phyloP scores from a whole-genome alignment of 2,329 filamentous ascomycete genomes.

The Diaporthe citriasiana region DNA sequence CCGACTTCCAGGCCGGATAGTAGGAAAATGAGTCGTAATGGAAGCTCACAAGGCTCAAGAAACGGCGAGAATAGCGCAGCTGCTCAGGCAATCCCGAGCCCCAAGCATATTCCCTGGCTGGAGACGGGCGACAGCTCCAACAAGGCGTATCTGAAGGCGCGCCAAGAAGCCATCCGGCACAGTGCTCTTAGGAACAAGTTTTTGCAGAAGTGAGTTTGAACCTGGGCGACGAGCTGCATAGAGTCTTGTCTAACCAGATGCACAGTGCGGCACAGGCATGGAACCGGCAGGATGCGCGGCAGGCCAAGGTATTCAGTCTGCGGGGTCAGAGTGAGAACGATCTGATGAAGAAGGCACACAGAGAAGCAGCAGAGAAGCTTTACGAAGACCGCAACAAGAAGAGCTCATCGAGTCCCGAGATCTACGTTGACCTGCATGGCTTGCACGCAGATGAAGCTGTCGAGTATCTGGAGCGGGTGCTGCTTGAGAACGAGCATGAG shows the following conservation, averaged over 20 bases:
- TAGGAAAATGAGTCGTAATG: slow-evolving; percentile 73
- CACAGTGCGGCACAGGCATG: slow-evolving; percentile 93
- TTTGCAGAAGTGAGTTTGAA: slow-evolving; percentile 80
- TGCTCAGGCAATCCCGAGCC: slow-evolving; percentile 86
- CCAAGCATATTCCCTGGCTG: slow-evolving; percentile 95
- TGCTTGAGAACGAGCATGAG: slow-evolving; percentile 84
- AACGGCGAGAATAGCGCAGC: slow-evolving; percentile 84
- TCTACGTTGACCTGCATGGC: slow-evolving; percentile 97
- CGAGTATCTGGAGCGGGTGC: slow-evolving; percentile 89
- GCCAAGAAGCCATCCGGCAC: slow-evolving; percentile 96
- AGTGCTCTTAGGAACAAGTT: slow-evolving; percentile 98
- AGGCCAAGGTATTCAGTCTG: slow-evolving; percentile 93
- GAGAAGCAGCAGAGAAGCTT: slow-evolving; percentile 90
- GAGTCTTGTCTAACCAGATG: not conserved
- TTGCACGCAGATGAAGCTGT: slow-evolving; percentile 98
- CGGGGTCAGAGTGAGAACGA: slow-evolving; percentile 97
- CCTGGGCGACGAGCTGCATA: not conserved
- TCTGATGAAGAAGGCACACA: slow-evolving; percentile 95
- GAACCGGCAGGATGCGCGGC: slow-evolving; percentile 97
- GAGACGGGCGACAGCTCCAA: slow-evolving; percentile 94
- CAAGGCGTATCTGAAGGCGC: slow-evolving; percentile 93
- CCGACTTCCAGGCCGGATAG: slow-evolving; percentile 71
- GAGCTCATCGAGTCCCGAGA: slow-evolving; percentile 72
- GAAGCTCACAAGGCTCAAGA: slow-evolving; percentile 74
- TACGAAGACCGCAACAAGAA: slow-evolving; percentile 94